Conservation (phyloP, 495 filamentous ascomycete species). For the Tuber calosporum region DNA sequence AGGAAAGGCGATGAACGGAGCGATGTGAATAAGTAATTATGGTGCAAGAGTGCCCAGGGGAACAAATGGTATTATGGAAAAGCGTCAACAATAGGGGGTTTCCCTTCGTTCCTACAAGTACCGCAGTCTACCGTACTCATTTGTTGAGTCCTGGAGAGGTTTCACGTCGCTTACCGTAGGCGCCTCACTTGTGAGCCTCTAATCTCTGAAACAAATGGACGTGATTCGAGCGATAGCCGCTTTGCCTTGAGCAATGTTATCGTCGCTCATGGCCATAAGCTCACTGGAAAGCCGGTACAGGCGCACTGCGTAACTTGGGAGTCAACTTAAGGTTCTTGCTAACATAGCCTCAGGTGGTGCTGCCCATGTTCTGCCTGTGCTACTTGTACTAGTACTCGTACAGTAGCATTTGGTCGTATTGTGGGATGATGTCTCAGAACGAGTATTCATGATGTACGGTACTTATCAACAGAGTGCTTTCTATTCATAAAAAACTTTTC, state of each 20-base stretch:
- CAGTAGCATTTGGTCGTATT: neutral
- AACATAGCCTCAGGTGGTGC: neutral
- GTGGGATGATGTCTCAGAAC: neutral
- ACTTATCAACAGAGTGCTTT: no score
- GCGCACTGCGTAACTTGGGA: neutral
- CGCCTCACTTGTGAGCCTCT: neutral
- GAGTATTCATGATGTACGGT: neutral
- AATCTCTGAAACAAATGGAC: neutral
- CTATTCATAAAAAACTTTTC: no score
- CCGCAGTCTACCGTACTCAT: no score
- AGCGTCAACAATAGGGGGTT: conserved; percentile 1
- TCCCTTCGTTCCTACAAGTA: neutral
- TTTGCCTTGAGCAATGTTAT: neutral
- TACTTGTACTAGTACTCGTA: neutral
- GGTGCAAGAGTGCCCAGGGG: neutral
- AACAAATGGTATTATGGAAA: conserved; percentile 3
- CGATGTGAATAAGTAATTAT: conserved; percentile 5
- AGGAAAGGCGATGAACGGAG: neutral
- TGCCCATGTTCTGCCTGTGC: neutral
- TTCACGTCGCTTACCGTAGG: neutral
- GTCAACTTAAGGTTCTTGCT: neutral
- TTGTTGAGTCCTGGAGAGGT: neutral
- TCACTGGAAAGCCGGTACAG: neutral
- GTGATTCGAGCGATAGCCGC: neutral
- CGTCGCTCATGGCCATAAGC: neutral